Base-by-base conservation (phyloP, 306 rosid genomes). In the Senna siamea region DNA sequence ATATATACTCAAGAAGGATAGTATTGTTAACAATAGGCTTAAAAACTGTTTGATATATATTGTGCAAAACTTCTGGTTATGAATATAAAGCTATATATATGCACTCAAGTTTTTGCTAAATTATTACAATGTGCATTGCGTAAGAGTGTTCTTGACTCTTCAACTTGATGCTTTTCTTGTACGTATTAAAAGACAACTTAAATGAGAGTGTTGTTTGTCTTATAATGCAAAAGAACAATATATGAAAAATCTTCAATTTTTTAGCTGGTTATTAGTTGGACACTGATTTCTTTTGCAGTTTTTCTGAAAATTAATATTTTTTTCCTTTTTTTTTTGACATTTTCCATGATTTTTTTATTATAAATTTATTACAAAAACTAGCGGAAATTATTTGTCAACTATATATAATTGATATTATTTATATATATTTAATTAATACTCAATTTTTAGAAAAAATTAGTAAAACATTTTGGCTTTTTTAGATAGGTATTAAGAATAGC, bases 161-260 rank as follows among this genome's bases (percentile, higher is more conserved):
- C 10, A 51, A 52, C 13, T 15, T 5, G 62, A 47, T 73, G 52
- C 78, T 61, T 73, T 73, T 37, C 61, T 61, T 73, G 70, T 38
- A 61, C 51, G 50, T 20, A 47, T 61, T 35, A 73, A 48, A 73
- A 48, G 58, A 53, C 41, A 72, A 41, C 68, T n/a, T 46, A 51
- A 6, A 72, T 34, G 64, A 56, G 62, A 13, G 17, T 55, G 34
- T 12, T 38, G 8, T 62, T 19, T 62, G 68, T 62, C 68, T 35
- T 66, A 54, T 43, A 18, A 26, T 15, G 7, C 15, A 15, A 43
- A 55, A 55, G 61, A 7, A 23, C 35, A 55, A 55, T 26, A 26
- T 26, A 26, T 22, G 35, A 8, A 48, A 48, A 0, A 1, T 28
- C 41, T 13, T 59, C 46, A 2, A 34, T 60, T 15, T 60, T 37